These are phyloP conservation scores for Ballota nigra DNA, from an alignment of 257 asterid species.

Conservation along the genomic window DNA sequence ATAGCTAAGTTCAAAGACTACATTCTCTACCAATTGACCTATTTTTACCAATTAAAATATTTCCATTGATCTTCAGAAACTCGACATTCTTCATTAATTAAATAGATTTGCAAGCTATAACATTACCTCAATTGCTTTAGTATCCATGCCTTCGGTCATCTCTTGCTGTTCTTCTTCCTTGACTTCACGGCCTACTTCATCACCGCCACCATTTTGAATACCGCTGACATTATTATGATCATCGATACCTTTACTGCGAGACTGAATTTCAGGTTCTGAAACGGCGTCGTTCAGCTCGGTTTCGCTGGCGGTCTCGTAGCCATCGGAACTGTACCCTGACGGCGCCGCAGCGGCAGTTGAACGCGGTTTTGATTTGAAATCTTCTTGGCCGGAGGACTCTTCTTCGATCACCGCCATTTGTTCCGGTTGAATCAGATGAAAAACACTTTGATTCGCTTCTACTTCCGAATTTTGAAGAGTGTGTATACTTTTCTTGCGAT, in stretches of 20 bases:
- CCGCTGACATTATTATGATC: slow-evolving; percentile 9
- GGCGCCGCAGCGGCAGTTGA: slow-evolving; percentile 24
- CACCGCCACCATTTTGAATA: slow-evolving; percentile 20
- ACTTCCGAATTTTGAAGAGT: slow-evolving; percentile 7
- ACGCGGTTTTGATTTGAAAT: slow-evolving; percentile 32
- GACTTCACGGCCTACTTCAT: slow-evolving; percentile 21
- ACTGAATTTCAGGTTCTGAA: slow-evolving; percentile 26
- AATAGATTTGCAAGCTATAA: too few relatives aligned
- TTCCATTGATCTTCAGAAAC: neutral
- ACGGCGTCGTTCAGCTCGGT: slow-evolving; percentile 57
- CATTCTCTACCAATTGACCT: neutral
- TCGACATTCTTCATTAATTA: neutral
- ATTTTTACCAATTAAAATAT: neutral
- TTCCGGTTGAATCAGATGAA: slow-evolving; percentile 20
- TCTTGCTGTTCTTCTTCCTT: slow-evolving; percentile 29
- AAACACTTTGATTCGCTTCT: slow-evolving; percentile 3
- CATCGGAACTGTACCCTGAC: slow-evolving; percentile 64
- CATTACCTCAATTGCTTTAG: slow-evolving; percentile 40
- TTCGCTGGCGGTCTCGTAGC: slow-evolving; percentile 95
- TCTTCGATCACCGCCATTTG: slow-evolving; percentile 61
- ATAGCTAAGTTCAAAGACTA: slow-evolving; percentile 3
- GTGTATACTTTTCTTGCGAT: slow-evolving; percentile 13
- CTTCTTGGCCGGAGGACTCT: slow-evolving; percentile 24
- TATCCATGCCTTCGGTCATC: slow-evolving; percentile 17
- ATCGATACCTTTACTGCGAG: slow-evolving; percentile 5